Conservation (phyloP, 192 early-diverging fungal species). For the Mortierella alpina region DNA sequence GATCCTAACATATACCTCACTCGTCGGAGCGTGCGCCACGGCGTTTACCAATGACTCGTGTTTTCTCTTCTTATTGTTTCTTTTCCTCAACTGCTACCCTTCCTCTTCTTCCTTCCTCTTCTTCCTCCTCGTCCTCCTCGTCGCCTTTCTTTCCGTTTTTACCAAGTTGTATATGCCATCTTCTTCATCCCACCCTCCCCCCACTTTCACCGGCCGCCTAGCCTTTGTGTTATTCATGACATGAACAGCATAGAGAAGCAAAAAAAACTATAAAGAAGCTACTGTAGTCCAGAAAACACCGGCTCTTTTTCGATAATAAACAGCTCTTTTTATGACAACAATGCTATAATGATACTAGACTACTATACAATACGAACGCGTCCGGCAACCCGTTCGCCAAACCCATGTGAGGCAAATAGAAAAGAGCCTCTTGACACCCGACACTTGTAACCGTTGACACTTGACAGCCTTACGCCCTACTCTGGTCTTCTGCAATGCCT, state of each 20-base stretch:
- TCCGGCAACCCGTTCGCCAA: too few species aligned
- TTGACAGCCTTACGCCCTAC: not conserved
- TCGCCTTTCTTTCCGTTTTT: too few species aligned
- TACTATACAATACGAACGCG: too few species aligned
- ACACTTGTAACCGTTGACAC: too few species aligned
- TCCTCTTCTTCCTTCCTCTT: not conserved
- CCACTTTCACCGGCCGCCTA: not conserved
- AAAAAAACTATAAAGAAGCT: not conserved
- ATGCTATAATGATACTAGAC: too few species aligned
- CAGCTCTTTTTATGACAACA: too few species aligned
- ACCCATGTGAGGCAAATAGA: too few species aligned
- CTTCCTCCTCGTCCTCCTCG: not conserved
- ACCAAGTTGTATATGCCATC: too few species aligned
- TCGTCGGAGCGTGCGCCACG: not conserved
- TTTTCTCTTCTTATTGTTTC: not conserved
- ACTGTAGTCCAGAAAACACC: too few species aligned
- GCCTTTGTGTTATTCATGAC: not conserved
- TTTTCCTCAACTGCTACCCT: not conserved
- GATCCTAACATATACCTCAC: not conserved
- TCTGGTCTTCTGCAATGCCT: slow-evolving; percentile 59
- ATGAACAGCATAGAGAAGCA: not conserved
- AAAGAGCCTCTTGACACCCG: too few species aligned
- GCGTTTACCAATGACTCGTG: not conserved
- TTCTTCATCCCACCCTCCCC: not conserved
- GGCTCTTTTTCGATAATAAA: too few species aligned